phyloP scores from a whole-genome alignment of 176 grass and related monocot genomes.

The Alloteropsis semialata region DNA sequence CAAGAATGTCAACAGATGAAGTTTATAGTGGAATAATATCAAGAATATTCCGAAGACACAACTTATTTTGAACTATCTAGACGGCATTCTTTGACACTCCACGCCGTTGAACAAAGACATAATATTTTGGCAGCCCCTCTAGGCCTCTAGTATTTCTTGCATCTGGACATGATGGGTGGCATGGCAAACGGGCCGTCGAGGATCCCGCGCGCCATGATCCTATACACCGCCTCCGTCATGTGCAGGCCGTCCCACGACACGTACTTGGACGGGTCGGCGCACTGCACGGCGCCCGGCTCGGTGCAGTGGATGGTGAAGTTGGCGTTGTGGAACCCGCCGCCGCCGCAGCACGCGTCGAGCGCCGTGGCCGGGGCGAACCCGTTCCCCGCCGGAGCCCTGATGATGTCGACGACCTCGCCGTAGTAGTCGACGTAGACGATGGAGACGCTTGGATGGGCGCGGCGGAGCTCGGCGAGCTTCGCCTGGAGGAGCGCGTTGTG shows the following conservation, averaged over 20 bases:
- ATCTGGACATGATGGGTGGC: conserved; percentile 35
- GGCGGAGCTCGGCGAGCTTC: conserved; percentile 23
- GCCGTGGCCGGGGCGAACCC: background rate
- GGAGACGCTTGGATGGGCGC: conserved; percentile 2
- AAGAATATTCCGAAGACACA: no score
- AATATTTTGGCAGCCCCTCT: no score
- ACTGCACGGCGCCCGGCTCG: conserved; percentile 8
- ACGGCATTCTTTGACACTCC: no score
- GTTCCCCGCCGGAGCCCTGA: background rate
- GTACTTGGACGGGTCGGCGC: conserved; percentile 31
- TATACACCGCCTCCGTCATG: conserved; percentile 49
- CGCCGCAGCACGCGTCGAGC: conserved; percentile 39
- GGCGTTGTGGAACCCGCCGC: conserved; percentile 31
- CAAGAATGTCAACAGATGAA: no score
- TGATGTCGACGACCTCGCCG: background rate
- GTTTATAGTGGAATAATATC: no score
- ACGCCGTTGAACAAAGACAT: no score
- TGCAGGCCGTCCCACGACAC: conserved; percentile 52
- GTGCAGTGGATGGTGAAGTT: conserved; percentile 29
- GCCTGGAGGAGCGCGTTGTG: conserved; percentile 33
- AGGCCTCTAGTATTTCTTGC: no score
- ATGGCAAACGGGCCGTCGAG: conserved; percentile 21
- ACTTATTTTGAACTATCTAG: no score
- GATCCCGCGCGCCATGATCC: conserved; percentile 21
- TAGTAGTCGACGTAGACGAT: conserved; percentile 44